A percentile compares a stretch with the other conserved stretches of the same genome.
phyloP scores from a whole-genome alignment of 1,139 yeast genomes.

The Yamadazyma sp. region DNA sequence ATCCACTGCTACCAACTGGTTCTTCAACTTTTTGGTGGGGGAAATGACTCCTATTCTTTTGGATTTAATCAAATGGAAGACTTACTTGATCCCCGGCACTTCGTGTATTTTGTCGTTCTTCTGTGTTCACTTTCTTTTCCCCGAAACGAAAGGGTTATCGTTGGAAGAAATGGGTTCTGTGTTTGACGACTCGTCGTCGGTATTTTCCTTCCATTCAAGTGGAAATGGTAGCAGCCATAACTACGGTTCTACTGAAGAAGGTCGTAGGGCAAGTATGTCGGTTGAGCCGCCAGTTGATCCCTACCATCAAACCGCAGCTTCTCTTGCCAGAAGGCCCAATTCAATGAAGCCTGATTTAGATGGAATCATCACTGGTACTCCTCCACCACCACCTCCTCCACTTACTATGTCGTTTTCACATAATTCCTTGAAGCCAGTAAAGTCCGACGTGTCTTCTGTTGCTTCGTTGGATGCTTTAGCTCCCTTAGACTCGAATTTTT shows the following conservation, averaged over 20 bases:
- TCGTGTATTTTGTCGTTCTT: conserved; percentile 71
- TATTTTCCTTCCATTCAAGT: conserved; percentile 44
- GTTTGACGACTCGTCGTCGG: conserved; percentile 47
- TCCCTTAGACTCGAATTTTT: conserved; percentile 20
- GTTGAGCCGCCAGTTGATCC: conserved; percentile 18
- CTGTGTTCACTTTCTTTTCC: conserved; percentile 50
- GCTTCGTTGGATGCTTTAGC: conserved; percentile 22
- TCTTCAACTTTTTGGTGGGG: conserved; percentile 90
- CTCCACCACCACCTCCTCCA: conserved; percentile 17
- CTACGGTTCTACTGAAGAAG: conserved; percentile 24
- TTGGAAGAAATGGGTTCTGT: conserved; percentile 56
- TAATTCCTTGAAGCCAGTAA: conserved; percentile 20
- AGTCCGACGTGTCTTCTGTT: conserved; percentile 25
- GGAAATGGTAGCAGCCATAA: conserved; percentile 8
- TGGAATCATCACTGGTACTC: conserved; percentile 32
- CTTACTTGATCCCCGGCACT: conserved; percentile 77
- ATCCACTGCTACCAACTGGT: conserved; percentile 92
- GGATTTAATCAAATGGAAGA: conserved; percentile 73
- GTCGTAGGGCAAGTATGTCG: conserved; percentile 22
- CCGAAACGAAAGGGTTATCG: conserved; percentile 56
- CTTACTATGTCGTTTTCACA: conserved; percentile 8
- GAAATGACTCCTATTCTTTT: conserved; percentile 86
- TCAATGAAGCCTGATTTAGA: conserved; percentile 32
- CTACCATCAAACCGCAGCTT: conserved; percentile 35
- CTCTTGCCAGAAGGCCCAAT: conserved; percentile 41